Evolutionary conservation across 2,329 filamentous ascomycete genomes (phyloP), one percentile per base, ranked within the genome.

Genomic region (Fusarium sp.): DNA sequence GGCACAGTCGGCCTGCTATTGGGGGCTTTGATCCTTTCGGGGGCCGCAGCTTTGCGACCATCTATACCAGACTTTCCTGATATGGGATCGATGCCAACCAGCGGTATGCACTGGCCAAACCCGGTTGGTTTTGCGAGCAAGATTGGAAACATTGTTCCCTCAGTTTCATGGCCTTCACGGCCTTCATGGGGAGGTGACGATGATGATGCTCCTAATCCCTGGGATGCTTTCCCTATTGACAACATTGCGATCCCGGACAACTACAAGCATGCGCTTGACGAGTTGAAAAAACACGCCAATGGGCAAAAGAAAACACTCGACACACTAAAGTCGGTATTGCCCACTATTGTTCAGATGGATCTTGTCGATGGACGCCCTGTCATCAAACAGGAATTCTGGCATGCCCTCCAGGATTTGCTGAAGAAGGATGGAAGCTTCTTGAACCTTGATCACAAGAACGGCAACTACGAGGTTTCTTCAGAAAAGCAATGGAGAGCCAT

Each of bases 341-440:
- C 90, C 0, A 81, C 84, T 14, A 70, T 84, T 11, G 79, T 92
- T 6, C 84, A 86, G 61, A 83, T 91, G 67, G 81, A 84, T 15
- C 81, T 83, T 9, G 76, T 79, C 33, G 76, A 85, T 30, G 89
- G 89, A 15, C 82, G 84, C 11, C 77, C 81, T 0, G 78, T 85
- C 22, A 84, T 92, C 17, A 79, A 85, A 0, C 81, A 86, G 24
- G 83, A 88, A 4, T 91, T 93, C 62, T 93, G 88, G 86, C 81
- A 87, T 56, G 90, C 89, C 0, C 75, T 93, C 10, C 81, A 83
- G 24, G 83, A 85, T 53, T 81, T 84, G 57, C 84, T 91, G 47
- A 79, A 79, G 20, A 75, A 79, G 2, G 85, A 87, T 43, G 79
- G 79, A 3, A 77, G 79, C 30, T 80, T 88, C 39, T 74, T 87